Evolutionary conservation across 208 protist species (phyloP), one percentile per base, ranked within the genome.

Genomic region (Acanthamoeba castellanii): DNA sequence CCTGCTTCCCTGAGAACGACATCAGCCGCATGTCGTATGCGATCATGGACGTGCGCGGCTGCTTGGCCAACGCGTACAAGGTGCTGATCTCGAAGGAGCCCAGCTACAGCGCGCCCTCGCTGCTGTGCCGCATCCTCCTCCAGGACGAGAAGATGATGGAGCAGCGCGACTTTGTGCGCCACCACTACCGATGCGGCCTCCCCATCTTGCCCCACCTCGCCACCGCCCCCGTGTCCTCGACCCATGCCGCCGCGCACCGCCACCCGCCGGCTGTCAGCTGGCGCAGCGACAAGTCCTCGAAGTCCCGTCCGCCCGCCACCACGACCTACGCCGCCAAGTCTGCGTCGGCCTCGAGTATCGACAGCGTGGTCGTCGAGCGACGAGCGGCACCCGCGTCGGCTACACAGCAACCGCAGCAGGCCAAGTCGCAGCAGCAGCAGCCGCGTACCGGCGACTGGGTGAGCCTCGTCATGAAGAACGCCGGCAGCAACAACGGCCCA

Each of bases 71-170:
- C 47, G 91, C 91, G n/a, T 81, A 94, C 32, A 6, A 66, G 22
- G 37, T 66, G 25, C 70, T 85, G 18, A 66, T 30, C 9, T 32
- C 37, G 18, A 18, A 85, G 13, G 64, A 85, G 8, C 47, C 37
- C 64, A 85, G 27, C 47, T 61, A 81, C 91, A 87, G 34, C 50
- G 55, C 89, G 25, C 89, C 89, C 27, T 93, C 89, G 22, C 89
- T 82, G 64, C 66, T 93, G 47, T 93, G 89, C 68, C n/a, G 70
- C 32, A 68, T 94, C 30, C 50, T 87, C 25, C 52, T 94, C 6
- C 68, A 57, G 34, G 42, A 94, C 91, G 52, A 87, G 72, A 13
- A 64, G 45, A 85, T 94, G 64, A 47, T 50, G 55, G n/a, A 55
- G 27, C 91, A 85, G 18, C 45, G 70, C 25, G 70, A 47, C 37